These are phyloP conservation scores for Pseudomicrostroma phylloplanum DNA, from an alignment of 1,284 basidiomycete genomes.

Conservation along the genomic window DNA sequence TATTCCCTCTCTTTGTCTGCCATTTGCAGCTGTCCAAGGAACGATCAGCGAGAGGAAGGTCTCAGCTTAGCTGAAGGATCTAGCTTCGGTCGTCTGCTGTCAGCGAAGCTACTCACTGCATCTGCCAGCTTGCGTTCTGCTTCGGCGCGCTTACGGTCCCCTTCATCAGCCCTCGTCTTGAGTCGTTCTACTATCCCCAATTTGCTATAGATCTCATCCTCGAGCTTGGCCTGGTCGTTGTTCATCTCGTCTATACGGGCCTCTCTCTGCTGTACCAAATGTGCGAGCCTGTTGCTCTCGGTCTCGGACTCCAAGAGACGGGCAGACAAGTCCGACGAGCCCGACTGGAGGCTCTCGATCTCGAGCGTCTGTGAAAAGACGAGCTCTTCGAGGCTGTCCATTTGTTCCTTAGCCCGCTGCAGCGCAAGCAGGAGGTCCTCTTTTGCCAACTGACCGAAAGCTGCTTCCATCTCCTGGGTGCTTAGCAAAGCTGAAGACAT, in stretches of 20 bases:
- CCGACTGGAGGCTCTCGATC: constrained; percentile 29
- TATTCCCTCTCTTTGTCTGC: constrained; percentile 43
- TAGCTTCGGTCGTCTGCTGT: not conserved
- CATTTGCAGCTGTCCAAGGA: constrained; percentile 9
- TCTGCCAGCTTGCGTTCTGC: constrained; percentile 34
- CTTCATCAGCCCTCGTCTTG: constrained; percentile 30
- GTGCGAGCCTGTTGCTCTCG: constrained; percentile 20
- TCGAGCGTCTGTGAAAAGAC: constrained; percentile 18
- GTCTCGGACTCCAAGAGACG: constrained; percentile 21
- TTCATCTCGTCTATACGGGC: constrained; percentile 38
- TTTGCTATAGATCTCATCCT: constrained; percentile 30
- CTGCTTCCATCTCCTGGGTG: constrained; percentile 33
- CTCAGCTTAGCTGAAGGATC: not conserved
- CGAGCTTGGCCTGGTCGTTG: constrained; percentile 35
- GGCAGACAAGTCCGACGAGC: constrained; percentile 15
- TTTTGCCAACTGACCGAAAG: constrained; percentile 27
- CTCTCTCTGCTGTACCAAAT: constrained; percentile 27
- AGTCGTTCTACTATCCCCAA: constrained; percentile 33
- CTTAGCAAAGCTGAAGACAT: constrained; percentile 11
- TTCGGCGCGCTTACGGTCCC: constrained; percentile 25
- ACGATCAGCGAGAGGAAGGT: no score
- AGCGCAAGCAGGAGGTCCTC: constrained; percentile 37
- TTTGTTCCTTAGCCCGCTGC: constrained; percentile 36
- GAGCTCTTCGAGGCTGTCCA: constrained; percentile 21
- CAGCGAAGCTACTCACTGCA: constrained; percentile 14